phyloP scores from a whole-genome alignment of 192 early-diverging fungal genomes.

The Spizellomyces sp. region DNA sequence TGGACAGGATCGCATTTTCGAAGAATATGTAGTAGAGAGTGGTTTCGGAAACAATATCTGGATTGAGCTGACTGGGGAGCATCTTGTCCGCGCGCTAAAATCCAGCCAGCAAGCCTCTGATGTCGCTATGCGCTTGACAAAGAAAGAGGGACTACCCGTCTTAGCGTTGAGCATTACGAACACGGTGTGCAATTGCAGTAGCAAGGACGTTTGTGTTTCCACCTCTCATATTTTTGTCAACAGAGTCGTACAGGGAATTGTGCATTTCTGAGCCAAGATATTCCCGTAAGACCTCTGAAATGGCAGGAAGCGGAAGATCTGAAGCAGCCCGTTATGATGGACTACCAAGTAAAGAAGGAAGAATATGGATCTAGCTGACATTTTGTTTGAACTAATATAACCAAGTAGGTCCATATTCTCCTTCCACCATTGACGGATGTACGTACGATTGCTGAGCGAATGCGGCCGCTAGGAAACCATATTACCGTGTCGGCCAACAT shows the following conservation, averaged over 20 bases:
- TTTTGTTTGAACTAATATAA: background rate
- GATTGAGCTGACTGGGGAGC: constrained; percentile 67
- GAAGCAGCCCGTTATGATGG: constrained; percentile 59
- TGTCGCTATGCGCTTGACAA: constrained; percentile 65
- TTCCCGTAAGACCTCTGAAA: constrained; percentile 60
- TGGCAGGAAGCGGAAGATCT: constrained; percentile 57
- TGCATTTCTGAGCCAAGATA: constrained; percentile 55
- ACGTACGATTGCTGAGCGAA: constrained; percentile 65
- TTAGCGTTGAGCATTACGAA: constrained; percentile 54
- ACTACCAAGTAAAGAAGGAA: constrained; percentile 37
- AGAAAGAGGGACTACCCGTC: constrained; percentile 57
- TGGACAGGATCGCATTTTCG: constrained; percentile 62
- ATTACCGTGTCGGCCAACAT: constrained; percentile 73
- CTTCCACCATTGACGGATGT: constrained; percentile 70
- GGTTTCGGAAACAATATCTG: constrained; percentile 66
- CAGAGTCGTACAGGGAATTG: constrained; percentile 49
- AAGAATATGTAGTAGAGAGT: constrained; percentile 70
- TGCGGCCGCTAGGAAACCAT: constrained; percentile 62
- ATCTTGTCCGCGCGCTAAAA: constrained; percentile 64
- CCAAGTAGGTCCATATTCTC: constrained; percentile 70
- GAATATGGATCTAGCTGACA: background rate
- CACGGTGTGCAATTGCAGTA: constrained; percentile 4
- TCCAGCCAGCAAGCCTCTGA: constrained; percentile 56
- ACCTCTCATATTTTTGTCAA: background rate
- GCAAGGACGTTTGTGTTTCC: background rate